Evolutionary conservation across 192 early-diverging fungal genomes (phyloP).

Genomic region (Gamsiella multidivaricata): DNA sequence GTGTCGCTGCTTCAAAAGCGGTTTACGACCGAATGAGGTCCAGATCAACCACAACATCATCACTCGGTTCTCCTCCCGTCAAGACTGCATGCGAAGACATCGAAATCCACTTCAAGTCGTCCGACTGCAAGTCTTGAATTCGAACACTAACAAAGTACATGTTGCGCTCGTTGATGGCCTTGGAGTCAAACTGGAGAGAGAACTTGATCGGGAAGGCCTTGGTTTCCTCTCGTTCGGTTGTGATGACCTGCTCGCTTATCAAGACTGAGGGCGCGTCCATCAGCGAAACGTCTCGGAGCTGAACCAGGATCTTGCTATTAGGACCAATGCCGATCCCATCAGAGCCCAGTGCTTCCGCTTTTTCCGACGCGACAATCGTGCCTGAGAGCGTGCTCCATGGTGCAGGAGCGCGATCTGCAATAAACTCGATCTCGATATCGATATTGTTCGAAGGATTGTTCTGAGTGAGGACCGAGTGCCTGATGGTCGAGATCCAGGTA

Average conservation of each 20-base stretch:
- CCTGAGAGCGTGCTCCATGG: background rate
- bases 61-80: background rate
- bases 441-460: constrained; percentile 19
- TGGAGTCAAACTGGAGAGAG: constrained; percentile 11
- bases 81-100: constrained; percentile 6
- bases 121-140: constrained; percentile 5
- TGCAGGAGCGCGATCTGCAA: background rate
- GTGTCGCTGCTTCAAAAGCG: too few species aligned
- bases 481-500: constrained; percentile 20
- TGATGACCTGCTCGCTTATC: constrained; percentile 6
- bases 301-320: constrained; percentile 14
- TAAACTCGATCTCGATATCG: constrained; percentile 1
- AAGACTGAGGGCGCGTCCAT: constrained; percentile 25
- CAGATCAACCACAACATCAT: constrained; percentile 2
- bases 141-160: constrained; percentile 27
- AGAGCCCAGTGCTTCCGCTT: background rate
- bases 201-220: constrained; percentile 15
- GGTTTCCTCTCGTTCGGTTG: background rate
- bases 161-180: background rate
- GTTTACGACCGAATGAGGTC: constrained; percentile 36
- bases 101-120: background rate
- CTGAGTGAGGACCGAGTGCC: constrained; percentile 18
- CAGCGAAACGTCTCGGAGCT: constrained; percentile 22
- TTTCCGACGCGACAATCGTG: background rate
- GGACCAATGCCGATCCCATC: constrained; percentile 10